Percentiles rank a stretch among this genome's conserved stretches.
phyloP scores from a whole-genome alignment of 441 rosid genomes.

The Bocquillonia castaneifolia region DNA sequence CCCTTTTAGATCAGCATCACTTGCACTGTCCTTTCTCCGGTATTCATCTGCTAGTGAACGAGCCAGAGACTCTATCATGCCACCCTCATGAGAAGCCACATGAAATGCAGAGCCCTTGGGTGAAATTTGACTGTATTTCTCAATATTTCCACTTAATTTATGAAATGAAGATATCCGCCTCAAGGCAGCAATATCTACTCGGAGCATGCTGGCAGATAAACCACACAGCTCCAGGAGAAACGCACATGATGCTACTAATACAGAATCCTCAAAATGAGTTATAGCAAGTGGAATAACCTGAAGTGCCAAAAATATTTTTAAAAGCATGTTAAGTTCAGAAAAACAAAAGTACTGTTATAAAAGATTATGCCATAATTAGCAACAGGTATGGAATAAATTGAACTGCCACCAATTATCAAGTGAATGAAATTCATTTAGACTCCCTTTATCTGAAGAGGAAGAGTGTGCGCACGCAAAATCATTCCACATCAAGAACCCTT shows the following conservation, averaged over 20 bases:
- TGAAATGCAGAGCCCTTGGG: slow-evolving; percentile 61
- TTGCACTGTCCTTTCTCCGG: slow-evolving; percentile 45
- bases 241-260: slow-evolving; percentile 84
- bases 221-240: slow-evolving; percentile 96
- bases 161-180: slow-evolving; percentile 79
- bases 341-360: slow-evolving; percentile 2
- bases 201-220: slow-evolving; percentile 81
- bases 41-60: slow-evolving; percentile 88
- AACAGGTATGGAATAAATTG: neutral
- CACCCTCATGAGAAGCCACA: slow-evolving; percentile 50
- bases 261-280: slow-evolving; percentile 75
- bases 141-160: slow-evolving; percentile 47
- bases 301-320: slow-evolving; percentile 17
- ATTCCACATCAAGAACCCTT: neutral
- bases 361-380: neutral
- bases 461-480: neutral
- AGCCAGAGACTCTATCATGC: slow-evolving; percentile 74
- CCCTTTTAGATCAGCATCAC: slow-evolving; percentile 42
- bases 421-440: neutral
- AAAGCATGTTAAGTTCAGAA: slow-evolving; percentile 13
- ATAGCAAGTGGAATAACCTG: slow-evolving; percentile 95
- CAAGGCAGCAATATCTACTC: slow-evolving; percentile 77
- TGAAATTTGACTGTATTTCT: slow-evolving; percentile 46
- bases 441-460: neutral
- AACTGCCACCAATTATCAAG: neutral